These are phyloP conservation scores for Hansenula anomala DNA, from an alignment of 1,139 yeast genomes.

Conservation along the genomic window DNA sequence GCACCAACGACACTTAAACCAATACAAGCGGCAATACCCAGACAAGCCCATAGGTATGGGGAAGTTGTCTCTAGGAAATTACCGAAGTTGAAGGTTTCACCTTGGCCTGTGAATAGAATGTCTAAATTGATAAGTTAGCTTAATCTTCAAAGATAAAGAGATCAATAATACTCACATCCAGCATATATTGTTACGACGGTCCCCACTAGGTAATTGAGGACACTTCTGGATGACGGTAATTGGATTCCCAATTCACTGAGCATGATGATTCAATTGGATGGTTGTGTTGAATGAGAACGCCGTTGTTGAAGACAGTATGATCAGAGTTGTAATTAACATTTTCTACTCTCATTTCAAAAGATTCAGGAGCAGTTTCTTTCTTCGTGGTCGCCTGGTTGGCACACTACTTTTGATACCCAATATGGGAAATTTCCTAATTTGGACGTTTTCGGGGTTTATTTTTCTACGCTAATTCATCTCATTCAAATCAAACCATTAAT, in stretches of 20 bases:
- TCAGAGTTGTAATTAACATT: too few species aligned
- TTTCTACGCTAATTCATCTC: too few species aligned
- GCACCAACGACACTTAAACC: constrained; percentile 97
- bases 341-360: too few species aligned
- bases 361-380: not conserved
- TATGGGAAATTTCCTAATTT: not conserved
- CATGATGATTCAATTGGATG: not conserved
- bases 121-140: constrained; percentile 27
- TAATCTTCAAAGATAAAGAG: not conserved
- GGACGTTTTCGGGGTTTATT: not conserved
- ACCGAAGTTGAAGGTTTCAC: constrained; percentile 88
- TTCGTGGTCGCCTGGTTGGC: not conserved
- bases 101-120: constrained; percentile 87
- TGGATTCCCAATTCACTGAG: constrained; percentile 2
- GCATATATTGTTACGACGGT: constrained; percentile 22
- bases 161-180: constrained; percentile 23
- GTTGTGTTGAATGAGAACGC: too few species aligned
- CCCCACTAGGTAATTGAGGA: constrained; percentile 15
- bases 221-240: constrained; percentile 14
- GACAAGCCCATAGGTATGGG: constrained; percentile 95
- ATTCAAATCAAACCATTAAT: not conserved
- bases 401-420: not conserved
- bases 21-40: constrained; percentile 90
- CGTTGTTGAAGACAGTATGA: not conserved
- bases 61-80: constrained; percentile 79